Evolutionary conservation across 345 rosid genomes (phyloP).

Genomic region (Melaleuca alternifolia): DNA sequence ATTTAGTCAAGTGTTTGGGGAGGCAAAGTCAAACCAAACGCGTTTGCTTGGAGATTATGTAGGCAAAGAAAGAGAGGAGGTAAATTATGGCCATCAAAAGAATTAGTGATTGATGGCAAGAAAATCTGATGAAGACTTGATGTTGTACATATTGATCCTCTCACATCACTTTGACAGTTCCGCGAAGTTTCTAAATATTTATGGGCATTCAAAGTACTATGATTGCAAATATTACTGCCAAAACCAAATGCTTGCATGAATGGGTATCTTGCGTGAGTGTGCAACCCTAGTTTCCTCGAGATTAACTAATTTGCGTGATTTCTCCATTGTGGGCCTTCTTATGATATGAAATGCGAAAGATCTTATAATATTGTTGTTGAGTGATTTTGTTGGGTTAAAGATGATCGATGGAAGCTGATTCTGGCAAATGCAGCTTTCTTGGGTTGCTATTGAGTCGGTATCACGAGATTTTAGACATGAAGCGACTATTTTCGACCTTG

Average conservation of each 20-base stretch:
- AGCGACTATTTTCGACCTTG: not conserved
- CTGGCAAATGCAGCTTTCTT: rapidly evolving
- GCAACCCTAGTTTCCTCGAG: not conserved
- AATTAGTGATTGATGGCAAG: not conserved
- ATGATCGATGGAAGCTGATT: not conserved
- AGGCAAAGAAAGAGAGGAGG: not conserved
- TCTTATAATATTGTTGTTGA: not conserved
- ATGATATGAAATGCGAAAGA: not conserved
- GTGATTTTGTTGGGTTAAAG: not conserved
- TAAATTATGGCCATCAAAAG: not conserved
- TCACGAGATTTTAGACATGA: not conserved
- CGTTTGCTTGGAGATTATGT: not conserved
- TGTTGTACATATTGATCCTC: not conserved
- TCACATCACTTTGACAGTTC: not conserved
- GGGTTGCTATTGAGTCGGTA: not conserved
- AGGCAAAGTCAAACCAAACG: slow-evolving; percentile 30
- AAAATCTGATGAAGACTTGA: not conserved
- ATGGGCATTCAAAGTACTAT: not conserved
- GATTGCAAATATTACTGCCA: not conserved
- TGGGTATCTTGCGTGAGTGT: not conserved
- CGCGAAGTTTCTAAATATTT: not conserved
- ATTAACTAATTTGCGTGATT: not conserved
- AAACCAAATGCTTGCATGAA: not conserved
- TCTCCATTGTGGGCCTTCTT: not conserved
- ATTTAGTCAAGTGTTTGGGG: slow-evolving; percentile 4